Evolutionary conservation across 2,329 filamentous ascomycete genomes (phyloP).

Genomic region (Monascus ruber): DNA sequence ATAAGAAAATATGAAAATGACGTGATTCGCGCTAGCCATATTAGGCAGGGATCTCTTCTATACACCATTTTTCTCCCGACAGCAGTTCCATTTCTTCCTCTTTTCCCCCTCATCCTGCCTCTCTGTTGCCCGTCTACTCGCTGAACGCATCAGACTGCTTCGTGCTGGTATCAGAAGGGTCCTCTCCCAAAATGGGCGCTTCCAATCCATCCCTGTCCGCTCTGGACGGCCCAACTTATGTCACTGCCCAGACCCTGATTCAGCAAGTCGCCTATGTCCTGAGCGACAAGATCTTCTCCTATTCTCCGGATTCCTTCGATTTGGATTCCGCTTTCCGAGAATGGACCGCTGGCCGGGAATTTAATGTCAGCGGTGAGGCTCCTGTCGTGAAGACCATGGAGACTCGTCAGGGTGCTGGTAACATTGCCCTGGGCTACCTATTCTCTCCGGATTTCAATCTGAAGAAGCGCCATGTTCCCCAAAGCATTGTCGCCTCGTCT

Average conservation of each 20-base stretch:
- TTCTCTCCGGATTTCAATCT: constrained; percentile 96
- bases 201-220: constrained; percentile 37
- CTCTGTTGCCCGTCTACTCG: constrained; percentile 8
- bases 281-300: constrained; percentile 95
- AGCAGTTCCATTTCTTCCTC: constrained; percentile 4
- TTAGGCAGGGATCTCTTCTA: constrained; percentile 17
- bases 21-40: constrained; percentile 18
- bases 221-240: constrained; percentile 80
- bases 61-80: constrained; percentile 7
- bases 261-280: constrained; percentile 93
- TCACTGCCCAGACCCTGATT: constrained; percentile 83
- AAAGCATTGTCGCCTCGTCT: constrained; percentile 79
- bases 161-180: not conserved
- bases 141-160: not conserved
- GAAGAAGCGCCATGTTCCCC: constrained; percentile 79
- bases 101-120: constrained; percentile 6
- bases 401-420: constrained; percentile 77
- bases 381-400: constrained; percentile 72
- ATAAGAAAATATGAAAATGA: constrained; percentile 27
- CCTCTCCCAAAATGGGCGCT: constrained; percentile 16
- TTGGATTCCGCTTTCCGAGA: constrained; percentile 70
- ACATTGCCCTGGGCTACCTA: constrained; percentile 88
- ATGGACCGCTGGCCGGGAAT: constrained; percentile 60
- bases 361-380: constrained; percentile 71
- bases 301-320: constrained; percentile 87